Percentiles rank a stretch among this genome's conserved stretches.
These are phyloP conservation scores for Catunica adiposa DNA, from an alignment of 2,329 filamentous ascomycete genomes.

Conservation along the genomic window DNA sequence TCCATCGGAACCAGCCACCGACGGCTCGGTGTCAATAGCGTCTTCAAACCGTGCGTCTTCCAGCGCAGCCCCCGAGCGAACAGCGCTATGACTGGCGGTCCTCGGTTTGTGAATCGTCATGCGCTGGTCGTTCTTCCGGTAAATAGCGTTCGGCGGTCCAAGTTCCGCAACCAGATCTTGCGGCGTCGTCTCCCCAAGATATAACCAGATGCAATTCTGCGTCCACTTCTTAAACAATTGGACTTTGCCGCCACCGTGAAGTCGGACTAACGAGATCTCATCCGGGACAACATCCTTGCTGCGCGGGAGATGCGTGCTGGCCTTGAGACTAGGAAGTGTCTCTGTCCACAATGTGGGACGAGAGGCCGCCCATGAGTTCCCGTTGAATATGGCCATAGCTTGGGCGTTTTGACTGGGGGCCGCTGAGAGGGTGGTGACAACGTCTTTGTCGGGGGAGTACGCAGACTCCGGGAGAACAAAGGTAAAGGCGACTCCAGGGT, in stretches of 20 bases:
- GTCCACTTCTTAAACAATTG: slow-evolving; percentile 62
- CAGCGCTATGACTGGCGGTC: slow-evolving; percentile 33
- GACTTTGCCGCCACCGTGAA: slow-evolving; percentile 63
- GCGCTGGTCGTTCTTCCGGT: slow-evolving; percentile 75
- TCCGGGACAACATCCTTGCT: slow-evolving; percentile 69
- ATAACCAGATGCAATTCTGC: slow-evolving; percentile 50
- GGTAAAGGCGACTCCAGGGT: slow-evolving; percentile 84
- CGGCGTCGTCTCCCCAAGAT: slow-evolving; percentile 70
- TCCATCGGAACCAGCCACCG: slow-evolving; percentile 56
- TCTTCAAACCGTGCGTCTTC: slow-evolving; percentile 36
- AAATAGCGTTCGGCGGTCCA: slow-evolving; percentile 85
- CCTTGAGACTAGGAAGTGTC: slow-evolving; percentile 55
- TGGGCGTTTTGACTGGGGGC: slow-evolving; percentile 59
- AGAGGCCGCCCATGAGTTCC: slow-evolving; percentile 77
- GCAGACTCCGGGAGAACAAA: slow-evolving; percentile 61
- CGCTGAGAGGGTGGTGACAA: slow-evolving; percentile 71
- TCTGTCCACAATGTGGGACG: slow-evolving; percentile 62
- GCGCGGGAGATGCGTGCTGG: slow-evolving; percentile 49
- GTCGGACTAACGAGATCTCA: slow-evolving; percentile 65
- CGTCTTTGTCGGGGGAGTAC: slow-evolving; percentile 63
- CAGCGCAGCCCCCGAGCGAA: slow-evolving; percentile 20
- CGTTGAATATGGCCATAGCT: slow-evolving; percentile 82
- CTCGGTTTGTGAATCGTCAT: slow-evolving; percentile 66
- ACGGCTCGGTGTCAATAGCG: slow-evolving; percentile 56
- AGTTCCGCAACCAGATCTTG: slow-evolving; percentile 85